Evolutionary conservation across 257 asterid species (phyloP).

Genomic region (Echium plantagineum): DNA sequence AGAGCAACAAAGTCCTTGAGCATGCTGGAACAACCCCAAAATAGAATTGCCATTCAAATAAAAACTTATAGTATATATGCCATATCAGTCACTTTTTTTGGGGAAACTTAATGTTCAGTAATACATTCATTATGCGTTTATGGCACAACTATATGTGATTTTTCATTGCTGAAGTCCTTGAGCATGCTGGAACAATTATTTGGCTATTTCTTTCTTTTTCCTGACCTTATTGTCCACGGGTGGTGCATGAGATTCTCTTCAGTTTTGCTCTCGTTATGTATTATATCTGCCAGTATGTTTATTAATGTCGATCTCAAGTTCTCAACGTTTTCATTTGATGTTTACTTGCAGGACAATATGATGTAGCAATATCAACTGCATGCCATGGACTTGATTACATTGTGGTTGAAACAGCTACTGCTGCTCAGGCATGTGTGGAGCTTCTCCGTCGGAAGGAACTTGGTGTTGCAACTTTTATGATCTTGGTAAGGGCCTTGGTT

Average conservation of each 20-base stretch:
- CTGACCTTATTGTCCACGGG: neutral
- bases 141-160: neutral
- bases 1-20: neutral
- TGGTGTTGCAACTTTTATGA: constrained; percentile 97
- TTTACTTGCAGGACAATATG: constrained; percentile 61
- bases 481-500: constrained; percentile 46
- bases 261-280: neutral
- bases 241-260: neutral
- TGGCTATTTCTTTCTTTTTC: too few species aligned
- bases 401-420: constrained; percentile 79
- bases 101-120: neutral
- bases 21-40: neutral
- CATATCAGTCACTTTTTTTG: too few species aligned
- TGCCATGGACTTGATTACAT: constrained; percentile 89
- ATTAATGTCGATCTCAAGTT: neutral
- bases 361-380: constrained; percentile 89
- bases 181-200: neutral
- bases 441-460: constrained; percentile 68
- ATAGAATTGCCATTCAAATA: neutral
- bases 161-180: neutral
- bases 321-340: neutral
- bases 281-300: neutral
- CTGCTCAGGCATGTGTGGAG: constrained; percentile 85
- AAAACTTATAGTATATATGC: neutral
- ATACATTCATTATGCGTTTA: neutral